phyloP scores from a whole-genome alignment of 306 rosid species.

The Sechiopsis laciniata region DNA sequence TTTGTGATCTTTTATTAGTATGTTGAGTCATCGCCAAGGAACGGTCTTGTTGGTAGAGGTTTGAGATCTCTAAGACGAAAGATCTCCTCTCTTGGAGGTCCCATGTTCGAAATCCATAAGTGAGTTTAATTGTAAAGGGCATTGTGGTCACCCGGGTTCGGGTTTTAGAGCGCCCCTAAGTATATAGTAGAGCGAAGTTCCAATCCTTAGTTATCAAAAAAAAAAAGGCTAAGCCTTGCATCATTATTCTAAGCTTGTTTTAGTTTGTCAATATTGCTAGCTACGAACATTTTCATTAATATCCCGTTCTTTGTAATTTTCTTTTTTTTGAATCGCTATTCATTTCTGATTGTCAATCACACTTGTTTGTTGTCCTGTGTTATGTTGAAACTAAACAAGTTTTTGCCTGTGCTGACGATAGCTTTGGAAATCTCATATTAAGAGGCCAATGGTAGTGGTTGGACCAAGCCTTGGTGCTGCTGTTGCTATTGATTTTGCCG shows the following conservation, averaged over 20 bases:
- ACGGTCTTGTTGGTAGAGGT: background rate
- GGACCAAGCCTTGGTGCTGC: slow-evolving; percentile 99
- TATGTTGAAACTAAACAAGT: slow-evolving; percentile 11
- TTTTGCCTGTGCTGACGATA: slow-evolving; percentile 33
- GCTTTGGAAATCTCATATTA: slow-evolving; percentile 79
- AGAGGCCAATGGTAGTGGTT: slow-evolving; percentile 74
- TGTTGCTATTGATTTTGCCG: slow-evolving; percentile 85
- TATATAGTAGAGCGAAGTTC: no score
- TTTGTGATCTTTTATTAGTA: background rate
- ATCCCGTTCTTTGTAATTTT: background rate
- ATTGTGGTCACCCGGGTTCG: no score
- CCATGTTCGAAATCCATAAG: no score
- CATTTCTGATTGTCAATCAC: background rate
- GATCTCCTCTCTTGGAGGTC: no score
- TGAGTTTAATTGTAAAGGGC: no score
- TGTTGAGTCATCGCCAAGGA: background rate
- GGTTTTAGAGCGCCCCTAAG: no score
- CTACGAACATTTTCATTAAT: background rate
- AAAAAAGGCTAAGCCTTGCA: no score
- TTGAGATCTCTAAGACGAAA: no score
- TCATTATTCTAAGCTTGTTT: background rate
- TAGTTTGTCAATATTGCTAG: background rate
- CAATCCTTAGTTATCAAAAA: no score
- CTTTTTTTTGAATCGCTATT: background rate
- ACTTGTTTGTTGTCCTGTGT: background rate